phyloP scores from a whole-genome alignment of 495 filamentous ascomycete genomes.

The Annulohypoxylon maeteangense region DNA sequence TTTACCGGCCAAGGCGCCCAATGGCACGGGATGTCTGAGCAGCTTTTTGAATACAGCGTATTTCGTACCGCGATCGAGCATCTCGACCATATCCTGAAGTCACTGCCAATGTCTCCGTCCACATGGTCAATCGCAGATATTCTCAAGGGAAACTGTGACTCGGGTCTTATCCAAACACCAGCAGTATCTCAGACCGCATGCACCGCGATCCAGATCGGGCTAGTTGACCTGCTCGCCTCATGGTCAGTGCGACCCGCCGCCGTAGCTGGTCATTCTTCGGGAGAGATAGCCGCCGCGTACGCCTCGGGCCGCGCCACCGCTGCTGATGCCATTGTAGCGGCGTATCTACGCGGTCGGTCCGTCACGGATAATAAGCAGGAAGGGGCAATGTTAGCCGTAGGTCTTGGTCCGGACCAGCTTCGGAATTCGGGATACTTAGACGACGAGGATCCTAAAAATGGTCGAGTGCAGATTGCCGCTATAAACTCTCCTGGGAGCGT shows the following conservation, averaged over 20 bases:
- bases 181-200: not conserved
- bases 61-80: too few species aligned
- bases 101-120: too few species aligned
- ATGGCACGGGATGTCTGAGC: too few species aligned
- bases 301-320: not conserved
- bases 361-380: not conserved
- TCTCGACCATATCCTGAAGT: too few species aligned
- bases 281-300: not conserved
- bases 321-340: not conserved
- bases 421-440: not conserved
- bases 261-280: not conserved
- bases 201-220: not conserved
- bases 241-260: not conserved
- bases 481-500: too few species aligned
- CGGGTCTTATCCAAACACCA: too few species aligned
- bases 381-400: not conserved
- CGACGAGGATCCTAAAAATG: too few species aligned
- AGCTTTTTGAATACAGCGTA: too few species aligned
- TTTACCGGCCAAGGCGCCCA: too few species aligned
- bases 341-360: not conserved
- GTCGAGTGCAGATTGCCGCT: too few species aligned
- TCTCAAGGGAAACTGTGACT: too few species aligned
- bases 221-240: not conserved
- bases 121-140: too few species aligned
- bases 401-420: not conserved